These are phyloP conservation scores for Trichoderma sp. DNA, from an alignment of 2,329 filamentous ascomycete species.

Conservation along the genomic window DNA sequence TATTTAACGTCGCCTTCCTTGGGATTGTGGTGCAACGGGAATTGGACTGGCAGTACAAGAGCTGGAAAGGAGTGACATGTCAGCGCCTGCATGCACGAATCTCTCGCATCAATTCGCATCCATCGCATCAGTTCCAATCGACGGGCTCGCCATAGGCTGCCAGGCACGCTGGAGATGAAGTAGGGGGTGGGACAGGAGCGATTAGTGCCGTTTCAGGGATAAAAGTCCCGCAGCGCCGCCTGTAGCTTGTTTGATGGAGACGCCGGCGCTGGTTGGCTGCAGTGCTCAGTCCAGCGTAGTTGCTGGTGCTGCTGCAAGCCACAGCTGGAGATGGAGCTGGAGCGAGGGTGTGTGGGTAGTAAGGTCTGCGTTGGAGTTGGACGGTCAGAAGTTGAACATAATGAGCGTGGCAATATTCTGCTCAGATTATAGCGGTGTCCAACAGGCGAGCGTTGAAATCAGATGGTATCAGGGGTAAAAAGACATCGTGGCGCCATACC, in stretches of 20 bases:
- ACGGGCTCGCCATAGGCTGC: constrained; percentile 12
- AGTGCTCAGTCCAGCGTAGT: too few species aligned
- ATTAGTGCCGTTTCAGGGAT: constrained; percentile 25
- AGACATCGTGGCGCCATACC: too few species aligned
- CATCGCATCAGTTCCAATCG: background rate
- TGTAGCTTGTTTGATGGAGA: constrained; percentile 24
- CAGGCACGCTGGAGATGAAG: constrained; percentile 20
- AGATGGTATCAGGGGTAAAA: too few species aligned
- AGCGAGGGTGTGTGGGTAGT: background rate
- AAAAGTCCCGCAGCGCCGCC: constrained; percentile 20
- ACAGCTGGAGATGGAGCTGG: background rate
- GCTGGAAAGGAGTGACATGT: background rate
- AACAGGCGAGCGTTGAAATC: background rate
- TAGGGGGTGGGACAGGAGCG: constrained; percentile 15
- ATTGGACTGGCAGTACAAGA: background rate
- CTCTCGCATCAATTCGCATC: background rate
- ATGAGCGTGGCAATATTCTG: background rate
- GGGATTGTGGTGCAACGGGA: background rate
- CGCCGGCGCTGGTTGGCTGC: constrained; percentile 12
- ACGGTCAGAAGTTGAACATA: background rate
- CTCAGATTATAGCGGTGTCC: background rate
- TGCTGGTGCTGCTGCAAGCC: constrained; percentile 18
- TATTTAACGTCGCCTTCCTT: background rate
- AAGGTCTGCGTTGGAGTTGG: background rate
- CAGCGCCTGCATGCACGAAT: background rate